Conservation (phyloP, 306 rosid genomes). For the Citrullus mucosospermus region DNA sequence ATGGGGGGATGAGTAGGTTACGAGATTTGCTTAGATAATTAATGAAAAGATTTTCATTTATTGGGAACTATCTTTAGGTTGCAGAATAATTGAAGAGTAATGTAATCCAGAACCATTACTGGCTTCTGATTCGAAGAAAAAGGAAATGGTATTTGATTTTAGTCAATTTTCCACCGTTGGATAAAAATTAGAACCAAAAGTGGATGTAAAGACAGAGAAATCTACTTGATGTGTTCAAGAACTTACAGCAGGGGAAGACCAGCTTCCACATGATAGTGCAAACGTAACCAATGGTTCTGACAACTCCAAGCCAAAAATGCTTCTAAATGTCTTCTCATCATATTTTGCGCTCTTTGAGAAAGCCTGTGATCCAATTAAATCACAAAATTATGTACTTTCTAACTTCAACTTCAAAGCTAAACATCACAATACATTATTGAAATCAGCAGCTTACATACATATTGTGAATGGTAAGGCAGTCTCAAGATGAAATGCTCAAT, state of each 20-base stretch:
- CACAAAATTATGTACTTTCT: neutral
- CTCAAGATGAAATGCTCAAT: conserved; percentile 88
- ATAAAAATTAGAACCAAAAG: neutral
- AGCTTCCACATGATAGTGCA: conserved; percentile 93
- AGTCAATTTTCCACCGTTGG: neutral
- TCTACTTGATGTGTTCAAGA: neutral
- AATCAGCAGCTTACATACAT: conserved; percentile 43
- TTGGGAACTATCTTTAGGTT: neutral
- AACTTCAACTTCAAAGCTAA: neutral
- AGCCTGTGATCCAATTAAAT: conserved; percentile 21
- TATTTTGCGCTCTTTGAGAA: conserved; percentile 48
- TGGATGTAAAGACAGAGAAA: neutral
- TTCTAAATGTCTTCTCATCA: conserved; percentile 61
- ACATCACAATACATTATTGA: conserved; percentile 2
- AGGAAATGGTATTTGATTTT: neutral
- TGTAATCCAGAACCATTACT: neutral
- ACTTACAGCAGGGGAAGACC: conserved; percentile 99
- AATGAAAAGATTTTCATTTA: neutral
- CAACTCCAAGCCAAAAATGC: conserved; percentile 60
- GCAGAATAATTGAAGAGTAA: neutral
- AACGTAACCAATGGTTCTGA: conserved; percentile 94
- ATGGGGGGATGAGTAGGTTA: neutral
- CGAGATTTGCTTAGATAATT: neutral
- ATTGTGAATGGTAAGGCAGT: conserved; percentile 81
- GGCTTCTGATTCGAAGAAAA: neutral